Base-by-base conservation (phyloP, 2,329 filamentous ascomycete species). In the Talaromyces sp. region DNA sequence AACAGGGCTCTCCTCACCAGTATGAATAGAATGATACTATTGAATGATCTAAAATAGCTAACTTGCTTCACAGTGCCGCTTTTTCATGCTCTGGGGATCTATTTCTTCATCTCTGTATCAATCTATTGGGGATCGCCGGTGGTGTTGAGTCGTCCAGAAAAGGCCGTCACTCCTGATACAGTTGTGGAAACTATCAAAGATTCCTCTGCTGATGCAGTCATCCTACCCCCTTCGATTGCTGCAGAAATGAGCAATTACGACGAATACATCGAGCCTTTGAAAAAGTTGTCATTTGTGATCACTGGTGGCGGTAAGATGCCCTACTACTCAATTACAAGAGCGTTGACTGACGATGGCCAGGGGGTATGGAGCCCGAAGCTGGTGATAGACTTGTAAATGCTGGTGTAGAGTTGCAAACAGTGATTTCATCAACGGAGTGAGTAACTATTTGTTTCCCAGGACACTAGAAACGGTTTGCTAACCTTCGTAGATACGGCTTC, bases 181-280 rank as follows among this genome's bases (percentile, higher is more conserved):
- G 68, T 73, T 1, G 24, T 71, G 0, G 71, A 76, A 13, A 71
- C 70, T 11, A 51, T 78, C 4, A 49, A 69, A 0, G 38, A 73
- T 24, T 62, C 67, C 4, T 60, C 68, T 0, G 65, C 69, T 0
- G 68, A 77, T 14, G 65, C 67, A 1, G 61, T 68, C 0, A 14
- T 75, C 0, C 61, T 77, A 10, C 71, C 78, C 1, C 79, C 79
- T 0, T 71, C 75, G 0, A 70, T 81, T 17, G 58, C 82, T 1
- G 79, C 80, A 52, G 78, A 81, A 1, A 70, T 82, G 66, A 75
- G 73, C 55, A 67, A 74, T 31, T 68, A 62, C 11, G 66, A 73
- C 0, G 66, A 73, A 1, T 66, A 71, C 2, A 61, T 76, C 2
- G 64, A 67, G 3, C 56, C 65, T 0, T 64, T 82, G 6, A 59